phyloP scores from a whole-genome alignment of 768 basidiomycete genomes.

The Mycena vulgaris region DNA sequence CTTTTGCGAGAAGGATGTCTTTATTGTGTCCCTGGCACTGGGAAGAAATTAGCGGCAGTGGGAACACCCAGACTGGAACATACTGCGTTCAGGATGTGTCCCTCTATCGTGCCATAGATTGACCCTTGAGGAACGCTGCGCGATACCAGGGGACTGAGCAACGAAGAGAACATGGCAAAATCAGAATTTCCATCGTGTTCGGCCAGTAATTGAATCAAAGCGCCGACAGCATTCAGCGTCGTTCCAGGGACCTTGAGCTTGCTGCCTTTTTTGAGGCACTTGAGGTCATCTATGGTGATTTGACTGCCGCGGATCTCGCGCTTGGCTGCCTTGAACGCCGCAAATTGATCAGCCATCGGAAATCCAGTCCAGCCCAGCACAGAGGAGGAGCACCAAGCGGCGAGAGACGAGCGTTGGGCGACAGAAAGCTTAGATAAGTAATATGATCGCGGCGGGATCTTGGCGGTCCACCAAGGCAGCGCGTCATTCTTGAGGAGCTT shows the following conservation, averaged over 20 bases:
- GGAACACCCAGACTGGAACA: background rate
- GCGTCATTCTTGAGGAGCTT: no score
- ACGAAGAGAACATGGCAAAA: constrained; percentile 26
- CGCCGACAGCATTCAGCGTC: constrained; percentile 11
- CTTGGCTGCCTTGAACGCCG: background rate
- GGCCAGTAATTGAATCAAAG: constrained; percentile 9
- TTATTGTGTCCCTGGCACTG: background rate
- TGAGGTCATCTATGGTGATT: background rate
- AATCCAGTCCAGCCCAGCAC: no score
- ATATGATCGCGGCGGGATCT: no score
- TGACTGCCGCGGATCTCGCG: constrained; percentile 7
- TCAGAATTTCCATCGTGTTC: background rate
- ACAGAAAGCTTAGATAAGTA: no score
- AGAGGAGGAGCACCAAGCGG: no score
- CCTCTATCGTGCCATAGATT: constrained; percentile 2
- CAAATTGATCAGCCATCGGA: background rate
- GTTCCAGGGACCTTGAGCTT: constrained; percentile 21
- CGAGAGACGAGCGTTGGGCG: no score
- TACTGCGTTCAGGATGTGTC: constrained; percentile 14
- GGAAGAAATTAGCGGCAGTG: background rate
- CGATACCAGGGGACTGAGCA: constrained; percentile 22
- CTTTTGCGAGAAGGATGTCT: constrained; percentile 16
- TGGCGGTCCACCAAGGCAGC: no score
- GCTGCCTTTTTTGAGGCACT: background rate
- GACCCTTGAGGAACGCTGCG: background rate